phyloP scores from a whole-genome alignment of 208 protist species.

The Trypanosoma melophagium region DNA sequence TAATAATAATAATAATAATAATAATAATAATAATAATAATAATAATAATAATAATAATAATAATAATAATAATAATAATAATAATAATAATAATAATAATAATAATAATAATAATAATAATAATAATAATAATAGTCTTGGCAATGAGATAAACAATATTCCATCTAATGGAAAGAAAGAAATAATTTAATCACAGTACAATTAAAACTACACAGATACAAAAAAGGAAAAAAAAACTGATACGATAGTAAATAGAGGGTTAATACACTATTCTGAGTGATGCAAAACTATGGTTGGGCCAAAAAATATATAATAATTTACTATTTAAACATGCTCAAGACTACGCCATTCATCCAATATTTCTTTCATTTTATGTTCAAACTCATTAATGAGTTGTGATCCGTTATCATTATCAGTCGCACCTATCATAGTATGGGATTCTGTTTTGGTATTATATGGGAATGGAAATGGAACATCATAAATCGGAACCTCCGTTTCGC shows the following conservation, averaged over 20 bases:
- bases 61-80: too few relatives aligned
- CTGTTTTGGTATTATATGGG: background rate
- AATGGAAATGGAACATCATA: background rate
- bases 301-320: background rate
- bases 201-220: background rate
- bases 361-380: slow-evolving; percentile 23
- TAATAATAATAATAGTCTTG: slow-evolving; percentile 8
- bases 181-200: too few relatives aligned
- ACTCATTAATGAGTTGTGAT: slow-evolving; percentile 19
- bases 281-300: background rate
- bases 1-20: too few relatives aligned
- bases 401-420: slow-evolving; percentile 2
- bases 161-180: background rate
- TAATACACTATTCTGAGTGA: too few relatives aligned
- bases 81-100: too few relatives aligned
- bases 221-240: background rate
- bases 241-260: background rate
- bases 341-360: slow-evolving; percentile 25
- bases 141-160: background rate
- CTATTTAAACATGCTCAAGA: slow-evolving; percentile 8
- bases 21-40: too few relatives aligned
- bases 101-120: background rate
- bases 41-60: too few relatives aligned
- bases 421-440: background rate
- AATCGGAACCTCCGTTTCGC: background rate